Evolutionary conservation across 768 basidiomycete genomes (phyloP).

Genomic region (Paxillus rubicundulus): DNA sequence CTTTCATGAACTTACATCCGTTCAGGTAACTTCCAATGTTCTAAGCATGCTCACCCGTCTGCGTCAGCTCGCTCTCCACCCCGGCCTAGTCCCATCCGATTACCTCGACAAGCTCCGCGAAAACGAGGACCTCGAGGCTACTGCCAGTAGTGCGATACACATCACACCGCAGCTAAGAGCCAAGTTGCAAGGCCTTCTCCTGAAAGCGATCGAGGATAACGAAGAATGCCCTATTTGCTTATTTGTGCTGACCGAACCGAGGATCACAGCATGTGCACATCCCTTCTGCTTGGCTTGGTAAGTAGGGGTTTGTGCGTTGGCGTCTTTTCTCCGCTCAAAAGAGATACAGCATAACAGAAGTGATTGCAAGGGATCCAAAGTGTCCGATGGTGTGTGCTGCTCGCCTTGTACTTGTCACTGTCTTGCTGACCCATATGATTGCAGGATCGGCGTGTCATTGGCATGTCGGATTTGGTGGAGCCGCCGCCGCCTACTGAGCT

Average conservation of each 20-base stretch:
- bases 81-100: slow-evolving; percentile 65
- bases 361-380: slow-evolving; percentile 65
- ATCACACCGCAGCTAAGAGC: slow-evolving; percentile 54
- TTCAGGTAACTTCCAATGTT: slow-evolving; percentile 64
- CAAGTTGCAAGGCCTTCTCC: slow-evolving; percentile 56
- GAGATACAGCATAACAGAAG: slow-evolving; percentile 58
- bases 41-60: slow-evolving; percentile 84
- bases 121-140: slow-evolving; percentile 25
- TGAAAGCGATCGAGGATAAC: slow-evolving; percentile 71
- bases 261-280: slow-evolving; percentile 74
- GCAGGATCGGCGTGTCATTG: slow-evolving; percentile 69
- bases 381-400: slow-evolving; percentile 69
- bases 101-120: slow-evolving; percentile 63
- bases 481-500: slow-evolving; percentile 65
- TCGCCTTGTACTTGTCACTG: not conserved
- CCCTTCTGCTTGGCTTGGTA: slow-evolving; percentile 72
- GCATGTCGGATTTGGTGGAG: slow-evolving; percentile 55
- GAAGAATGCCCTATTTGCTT: slow-evolving; percentile 86
- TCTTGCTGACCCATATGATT: slow-evolving; percentile 8
- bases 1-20: slow-evolving; percentile 5
- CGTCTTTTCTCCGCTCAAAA: not conserved
- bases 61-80: slow-evolving; percentile 79
- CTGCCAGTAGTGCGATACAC: slow-evolving; percentile 25
- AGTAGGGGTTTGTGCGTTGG: slow-evolving; percentile 7
- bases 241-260: slow-evolving; percentile 52